A percentile compares a stretch with the other conserved stretches of the same genome.
phyloP scores from a whole-genome alignment of 2,329 filamentous ascomycete genomes.

The Cordyceps farinosa region DNA sequence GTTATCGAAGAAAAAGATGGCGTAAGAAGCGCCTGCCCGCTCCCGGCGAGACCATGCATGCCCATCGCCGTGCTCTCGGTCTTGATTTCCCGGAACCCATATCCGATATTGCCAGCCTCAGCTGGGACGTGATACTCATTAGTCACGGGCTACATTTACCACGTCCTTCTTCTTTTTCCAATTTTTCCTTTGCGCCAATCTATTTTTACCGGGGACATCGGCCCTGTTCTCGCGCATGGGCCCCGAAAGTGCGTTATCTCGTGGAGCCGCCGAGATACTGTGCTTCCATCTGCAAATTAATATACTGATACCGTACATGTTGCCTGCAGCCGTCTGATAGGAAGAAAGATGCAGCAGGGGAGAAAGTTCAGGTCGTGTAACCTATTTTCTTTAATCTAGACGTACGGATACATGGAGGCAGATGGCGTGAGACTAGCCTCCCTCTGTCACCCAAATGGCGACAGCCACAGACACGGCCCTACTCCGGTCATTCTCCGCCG shows the following conservation, averaged over 20 bases:
- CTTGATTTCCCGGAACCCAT: conserved; percentile 7
- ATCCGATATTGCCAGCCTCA: conserved; percentile 3
- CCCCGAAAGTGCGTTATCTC: conserved; percentile 1
- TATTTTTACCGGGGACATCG: conserved; percentile 15
- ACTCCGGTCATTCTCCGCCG: conserved; percentile 19
- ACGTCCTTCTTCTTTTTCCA: background rate
- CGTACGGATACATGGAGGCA: no score
- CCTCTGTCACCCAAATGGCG: background rate
- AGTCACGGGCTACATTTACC: no score
- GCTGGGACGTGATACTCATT: background rate
- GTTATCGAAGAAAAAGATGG: conserved; percentile 9
- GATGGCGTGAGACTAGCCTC: conserved; percentile 1
- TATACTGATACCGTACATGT: background rate
- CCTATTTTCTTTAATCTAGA: no score
- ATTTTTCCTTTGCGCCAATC: background rate
- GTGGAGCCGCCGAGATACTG: conserved; percentile 10
- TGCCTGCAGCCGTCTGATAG: background rate
- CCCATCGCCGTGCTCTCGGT: background rate
- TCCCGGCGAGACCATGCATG: background rate
- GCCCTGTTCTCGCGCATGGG: conserved; percentile 14
- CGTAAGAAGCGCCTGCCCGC: background rate
- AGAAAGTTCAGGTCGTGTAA: background rate
- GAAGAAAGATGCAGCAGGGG: background rate
- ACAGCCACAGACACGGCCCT: conserved; percentile 14
- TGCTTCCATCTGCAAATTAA: background rate